phyloP scores from a whole-genome alignment of 2,329 filamentous ascomycete genomes.

The Leptosphaerulina australis region DNA sequence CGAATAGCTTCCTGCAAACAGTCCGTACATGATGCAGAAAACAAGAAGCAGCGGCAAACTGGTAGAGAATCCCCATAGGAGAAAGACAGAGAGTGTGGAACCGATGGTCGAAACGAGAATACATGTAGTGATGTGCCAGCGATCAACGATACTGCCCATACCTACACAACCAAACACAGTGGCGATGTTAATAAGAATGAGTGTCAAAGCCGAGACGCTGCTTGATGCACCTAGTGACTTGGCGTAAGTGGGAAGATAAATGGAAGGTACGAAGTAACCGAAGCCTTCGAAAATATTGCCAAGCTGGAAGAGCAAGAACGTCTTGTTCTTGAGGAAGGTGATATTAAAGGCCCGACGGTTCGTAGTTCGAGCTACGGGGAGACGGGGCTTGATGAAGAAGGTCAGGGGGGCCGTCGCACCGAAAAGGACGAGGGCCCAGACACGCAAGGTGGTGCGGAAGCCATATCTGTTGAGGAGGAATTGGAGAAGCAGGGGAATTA shows the following conservation, averaged over 20 bases:
- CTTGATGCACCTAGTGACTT: constrained; percentile 31
- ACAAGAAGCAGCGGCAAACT: constrained; percentile 43
- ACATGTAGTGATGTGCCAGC: constrained; percentile 50
- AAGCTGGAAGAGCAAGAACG: constrained; percentile 43
- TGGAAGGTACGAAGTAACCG: constrained; percentile 50
- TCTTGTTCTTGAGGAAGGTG: constrained; percentile 35
- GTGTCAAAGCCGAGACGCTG: constrained; percentile 37
- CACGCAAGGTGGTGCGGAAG: constrained; percentile 50
- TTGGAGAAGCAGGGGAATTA: constrained; percentile 53
- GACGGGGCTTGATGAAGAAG: constrained; percentile 40
- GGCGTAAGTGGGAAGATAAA: constrained; percentile 49
- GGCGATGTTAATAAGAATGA: constrained; percentile 47
- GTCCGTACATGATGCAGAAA: constrained; percentile 45
- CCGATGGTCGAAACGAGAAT: constrained; percentile 52
- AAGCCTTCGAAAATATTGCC: constrained; percentile 48
- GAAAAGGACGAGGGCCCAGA: constrained; percentile 46
- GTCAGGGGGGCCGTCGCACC: constrained; percentile 41
- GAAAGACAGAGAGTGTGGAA: constrained; percentile 50
- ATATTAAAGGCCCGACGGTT: constrained; percentile 35
- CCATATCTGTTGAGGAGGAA: constrained; percentile 49
- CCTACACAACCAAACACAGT: constrained; percentile 45
- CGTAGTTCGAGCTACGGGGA: constrained; percentile 30
- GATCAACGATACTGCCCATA: constrained; percentile 51
- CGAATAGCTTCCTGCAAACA: constrained; percentile 40
- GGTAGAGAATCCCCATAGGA: constrained; percentile 56